phyloP scores from a whole-genome alignment of 148 eudicot genomes.

The Diospyros lotus region DNA sequence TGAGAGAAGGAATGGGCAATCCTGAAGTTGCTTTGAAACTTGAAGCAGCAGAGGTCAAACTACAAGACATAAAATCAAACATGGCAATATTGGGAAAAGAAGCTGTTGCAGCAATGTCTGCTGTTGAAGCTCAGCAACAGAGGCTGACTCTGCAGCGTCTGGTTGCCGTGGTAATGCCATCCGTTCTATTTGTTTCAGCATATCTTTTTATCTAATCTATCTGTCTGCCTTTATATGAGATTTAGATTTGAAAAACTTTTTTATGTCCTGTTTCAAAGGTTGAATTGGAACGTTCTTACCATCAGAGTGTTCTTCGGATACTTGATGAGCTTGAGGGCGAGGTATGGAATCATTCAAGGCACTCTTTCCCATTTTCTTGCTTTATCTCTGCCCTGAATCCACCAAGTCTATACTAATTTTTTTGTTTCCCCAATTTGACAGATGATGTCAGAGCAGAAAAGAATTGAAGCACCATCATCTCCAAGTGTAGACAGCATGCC shows the following conservation, averaged over 20 bases:
- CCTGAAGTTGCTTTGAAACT: conserved; percentile 77
- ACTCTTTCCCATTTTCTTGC: not conserved
- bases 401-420: not conserved
- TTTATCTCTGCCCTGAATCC: not conserved
- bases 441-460: conserved; percentile 87
- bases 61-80: conserved; percentile 86
- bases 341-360: conserved; percentile 35
- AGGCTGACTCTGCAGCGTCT: conserved; percentile 89
- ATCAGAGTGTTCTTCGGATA: conserved; percentile 85
- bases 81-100: conserved; percentile 80
- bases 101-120: conserved; percentile 96
- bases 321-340: conserved; percentile 92
- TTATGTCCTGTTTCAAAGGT: conserved; percentile 35
- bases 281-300: conserved; percentile 91
- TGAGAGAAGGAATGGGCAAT: conserved; percentile 68
- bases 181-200: not conserved
- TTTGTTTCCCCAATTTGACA: conserved; percentile 23
- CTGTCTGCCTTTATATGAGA: not conserved
- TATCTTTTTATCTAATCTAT: not conserved
- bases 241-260: not conserved
- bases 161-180: conserved; percentile 63
- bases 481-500: conserved; percentile 56
- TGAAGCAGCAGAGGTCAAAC: conserved; percentile 79
- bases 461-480: conserved; percentile 90
- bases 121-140: conserved; percentile 97